A percentile compares a stretch with the other conserved stretches of the same genome.
Evolutionary conservation across 176 grass and related monocot genomes (phyloP).

Genomic region (Musa troglodytarum): DNA sequence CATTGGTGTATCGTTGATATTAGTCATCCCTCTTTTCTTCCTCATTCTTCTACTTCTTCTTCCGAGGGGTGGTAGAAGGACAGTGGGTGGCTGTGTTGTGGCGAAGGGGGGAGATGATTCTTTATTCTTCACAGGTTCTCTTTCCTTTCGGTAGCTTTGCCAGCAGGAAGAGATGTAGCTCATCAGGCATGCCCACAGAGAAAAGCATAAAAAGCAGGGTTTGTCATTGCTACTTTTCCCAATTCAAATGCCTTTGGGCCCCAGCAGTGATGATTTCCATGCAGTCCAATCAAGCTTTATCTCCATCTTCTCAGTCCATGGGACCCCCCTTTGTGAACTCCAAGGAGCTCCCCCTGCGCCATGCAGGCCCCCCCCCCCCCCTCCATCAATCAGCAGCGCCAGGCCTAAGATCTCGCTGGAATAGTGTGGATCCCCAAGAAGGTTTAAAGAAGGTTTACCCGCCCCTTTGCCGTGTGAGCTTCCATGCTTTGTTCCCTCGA

Average conservation of each 20-base stretch:
- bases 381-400: background rate
- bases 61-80: too few relatives aligned
- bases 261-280: background rate
- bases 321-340: background rate
- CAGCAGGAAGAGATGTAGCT: too few relatives aligned
- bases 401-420: background rate
- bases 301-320: background rate
- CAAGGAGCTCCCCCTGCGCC: background rate
- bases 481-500: too few relatives aligned
- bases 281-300: constrained; percentile 6
- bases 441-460: background rate
- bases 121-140: background rate
- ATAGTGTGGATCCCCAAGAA: background rate
- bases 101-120: background rate
- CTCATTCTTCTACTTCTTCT: too few relatives aligned
- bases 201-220: constrained; percentile 1
- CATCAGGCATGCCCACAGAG: background rate
- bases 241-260: background rate
- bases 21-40: too few relatives aligned
- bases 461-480: too few relatives aligned
- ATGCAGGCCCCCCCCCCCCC: background rate
- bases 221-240: background rate
- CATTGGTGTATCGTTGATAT: too few relatives aligned
- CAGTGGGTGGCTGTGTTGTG: too few relatives aligned
- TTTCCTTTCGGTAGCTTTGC: background rate